Evolutionary conservation across 1,284 basidiomycete species (phyloP).

Genomic region (Microbotryum intermedium): DNA sequence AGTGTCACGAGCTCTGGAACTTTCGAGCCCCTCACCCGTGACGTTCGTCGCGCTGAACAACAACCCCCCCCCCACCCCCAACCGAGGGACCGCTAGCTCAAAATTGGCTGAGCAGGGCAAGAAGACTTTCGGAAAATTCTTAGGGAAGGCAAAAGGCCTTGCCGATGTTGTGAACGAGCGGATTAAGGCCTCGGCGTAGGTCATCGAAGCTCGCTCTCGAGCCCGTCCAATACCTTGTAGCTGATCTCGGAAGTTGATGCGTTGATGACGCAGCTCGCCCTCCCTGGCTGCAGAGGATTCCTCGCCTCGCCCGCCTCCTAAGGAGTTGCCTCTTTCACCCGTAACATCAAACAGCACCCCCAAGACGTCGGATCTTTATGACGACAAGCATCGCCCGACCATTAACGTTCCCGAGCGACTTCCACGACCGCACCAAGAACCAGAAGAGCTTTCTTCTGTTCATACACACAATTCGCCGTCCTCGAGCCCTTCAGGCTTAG

Average conservation of each 20-base stretch:
- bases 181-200: constrained; percentile 14
- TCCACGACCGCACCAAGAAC: neutral
- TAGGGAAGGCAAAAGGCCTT: constrained; percentile 18
- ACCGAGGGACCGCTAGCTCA: constrained; percentile 3
- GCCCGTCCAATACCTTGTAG: no score
- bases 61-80: no score
- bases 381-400: neutral
- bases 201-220: neutral
- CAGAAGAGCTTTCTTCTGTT: neutral
- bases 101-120: constrained; percentile 28
- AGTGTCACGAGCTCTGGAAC: neutral
- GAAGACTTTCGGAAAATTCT: constrained; percentile 15
- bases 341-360: neutral
- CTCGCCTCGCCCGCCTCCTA: neutral
- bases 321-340: neutral
- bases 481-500: neutral
- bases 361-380: neutral
- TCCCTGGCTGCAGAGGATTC: neutral
- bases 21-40: neutral
- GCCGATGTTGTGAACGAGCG: constrained; percentile 16
- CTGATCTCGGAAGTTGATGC: neutral
- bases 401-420: neutral
- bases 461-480: neutral
- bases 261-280: neutral
- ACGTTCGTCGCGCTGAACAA: no score